Evolutionary conservation across 2,329 filamentous ascomycete genomes (phyloP), one percentile per base, ranked within the genome.

Genomic region (Fusarium sp.): DNA sequence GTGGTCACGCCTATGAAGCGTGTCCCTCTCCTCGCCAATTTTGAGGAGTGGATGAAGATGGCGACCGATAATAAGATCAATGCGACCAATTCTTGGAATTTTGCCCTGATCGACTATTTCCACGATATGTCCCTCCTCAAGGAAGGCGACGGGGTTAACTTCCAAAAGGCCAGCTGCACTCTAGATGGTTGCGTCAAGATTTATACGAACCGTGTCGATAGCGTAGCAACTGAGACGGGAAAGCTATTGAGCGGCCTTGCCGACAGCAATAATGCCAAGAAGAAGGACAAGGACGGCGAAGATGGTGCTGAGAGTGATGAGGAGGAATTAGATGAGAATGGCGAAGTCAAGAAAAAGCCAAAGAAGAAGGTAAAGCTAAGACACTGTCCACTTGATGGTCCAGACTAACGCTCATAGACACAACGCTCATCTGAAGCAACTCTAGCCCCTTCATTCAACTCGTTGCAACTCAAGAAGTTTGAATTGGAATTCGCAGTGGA

Each of bases 1-100:
- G 91, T 90, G 34, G 90, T 96, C 50, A 97, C 95, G 58, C 95
- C 94, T 50, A 94, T 96, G 90, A 97, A 97, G 83, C 91, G 93
- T 60, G 92, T 97, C 26, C 95, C 95, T 1, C 91, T 99, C 70
- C 82, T 99, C 51, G 95, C 95, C 72, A 99, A 99, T 78, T 99
- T 98, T 71, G 95, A 99, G 76, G 95, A 99, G 76, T 98, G 94
- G 95, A 98, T 99, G 93, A 99, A 98, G 83, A 96, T 99, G 93
- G 95, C 95, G 3, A 98, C 95, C 13, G 95, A 99, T 80, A 99
- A 99, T 80, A 95, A 95, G 78, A 99, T 99, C 83, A 99, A 98
- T 75, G 94, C 95, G 44, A 88, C 90, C 58, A 99, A 99, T 77
- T 97, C 93, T 28, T 99, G 95, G 95, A 98, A 98, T 77, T 98